Base-by-base conservation (phyloP, 2,329 filamentous ascomycete genomes). In the Hypoxylon sp. region DNA sequence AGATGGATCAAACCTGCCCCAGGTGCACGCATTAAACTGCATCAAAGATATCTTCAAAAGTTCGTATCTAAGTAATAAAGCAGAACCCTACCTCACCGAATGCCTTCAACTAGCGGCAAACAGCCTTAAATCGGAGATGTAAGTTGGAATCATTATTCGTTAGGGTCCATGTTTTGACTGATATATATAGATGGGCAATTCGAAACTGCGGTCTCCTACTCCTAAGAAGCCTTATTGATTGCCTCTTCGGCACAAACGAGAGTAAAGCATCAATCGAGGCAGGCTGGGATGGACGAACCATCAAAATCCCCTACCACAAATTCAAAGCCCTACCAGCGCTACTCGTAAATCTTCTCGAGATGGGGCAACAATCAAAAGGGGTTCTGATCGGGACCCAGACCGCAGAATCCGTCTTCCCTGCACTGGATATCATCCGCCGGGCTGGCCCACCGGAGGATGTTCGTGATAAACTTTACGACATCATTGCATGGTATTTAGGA, bases 1-100 rank as follows among this genome's bases (percentile, higher is more conserved):
- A 0, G 83, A 87, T 50, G 83, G 80, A 20, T 81, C 80, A 2
- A 87, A 88, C 29, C 74, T 97, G 3, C 88, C 91, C 0, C 93
- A 99, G 70, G 94, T 99, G 0, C 94, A 99, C 69, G 91, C 94
- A 0, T 81, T 96, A 67, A 99, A 99, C 68, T 96, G 90, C 54
- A 75, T 99, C 49, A 94, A 94, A 67, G 91, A 96, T 59, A 87
- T 96, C 2, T 94, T 97, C 71, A 93, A 90, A 49, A 91, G 87
- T 60, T 90, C 91, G 0, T 83, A 84, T 38, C 78, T 97, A 12
- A 79, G 89, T 19, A 83, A 84, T 46, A 80, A 81, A 43, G 89
- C 90, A 0, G 90, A 96, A 63, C 76, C 77, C 0, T 88, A 91
- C 61, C 78, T 97, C 5, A 85, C 89, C 6, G 77, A 83, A 20